A percentile compares a stretch with the other conserved stretches of the same genome.
Evolutionary conservation across 768 basidiomycete species (phyloP).

Genomic region (Kwoniella botswanensis): DNA sequence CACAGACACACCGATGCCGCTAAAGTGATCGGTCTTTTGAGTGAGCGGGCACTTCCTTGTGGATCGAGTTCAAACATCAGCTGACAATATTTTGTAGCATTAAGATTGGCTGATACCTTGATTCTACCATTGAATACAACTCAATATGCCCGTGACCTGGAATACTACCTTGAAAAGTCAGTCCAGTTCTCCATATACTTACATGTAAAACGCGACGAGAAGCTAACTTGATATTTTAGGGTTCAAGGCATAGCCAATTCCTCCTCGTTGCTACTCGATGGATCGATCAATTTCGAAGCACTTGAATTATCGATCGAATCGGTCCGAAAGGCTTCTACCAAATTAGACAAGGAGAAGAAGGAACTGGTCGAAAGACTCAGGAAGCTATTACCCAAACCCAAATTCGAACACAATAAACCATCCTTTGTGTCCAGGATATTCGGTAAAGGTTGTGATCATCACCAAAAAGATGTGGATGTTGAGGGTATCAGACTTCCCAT

Average conservation of each 20-base stretch:
- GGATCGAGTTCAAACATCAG: not conserved
- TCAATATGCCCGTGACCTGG: conserved; percentile 68
- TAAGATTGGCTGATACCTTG: conserved; percentile 66
- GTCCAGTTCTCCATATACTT: conserved; percentile 30
- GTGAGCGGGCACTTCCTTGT: conserved; percentile 18
- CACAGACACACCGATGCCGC: conserved; percentile 73
- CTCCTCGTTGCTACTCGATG: conserved; percentile 26
- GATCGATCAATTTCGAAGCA: conserved; percentile 44
- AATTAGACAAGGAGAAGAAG: conserved; percentile 53
- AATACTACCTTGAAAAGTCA: conserved; percentile 65
- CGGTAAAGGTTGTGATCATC: not conserved
- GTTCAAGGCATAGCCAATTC: conserved; percentile 63
- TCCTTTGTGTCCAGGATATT: not conserved
- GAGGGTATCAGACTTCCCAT: not conserved
- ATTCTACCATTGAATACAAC: conserved; percentile 73
- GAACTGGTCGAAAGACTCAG: conserved; percentile 39
- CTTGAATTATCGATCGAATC: conserved; percentile 54
- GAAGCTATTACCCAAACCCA: conserved; percentile 45
- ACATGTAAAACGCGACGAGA: not conserved
- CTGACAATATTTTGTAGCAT: conserved; percentile 34
- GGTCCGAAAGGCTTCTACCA: conserved; percentile 52
- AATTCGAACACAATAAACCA: conserved; percentile 1
- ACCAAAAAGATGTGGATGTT: not conserved
- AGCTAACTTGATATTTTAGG: conserved; percentile 49
- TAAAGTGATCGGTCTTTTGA: conserved; percentile 67